Evolutionary conservation across 2,329 filamentous ascomycete species (phyloP).

Genomic region (Diaporthe vaccinii): DNA sequence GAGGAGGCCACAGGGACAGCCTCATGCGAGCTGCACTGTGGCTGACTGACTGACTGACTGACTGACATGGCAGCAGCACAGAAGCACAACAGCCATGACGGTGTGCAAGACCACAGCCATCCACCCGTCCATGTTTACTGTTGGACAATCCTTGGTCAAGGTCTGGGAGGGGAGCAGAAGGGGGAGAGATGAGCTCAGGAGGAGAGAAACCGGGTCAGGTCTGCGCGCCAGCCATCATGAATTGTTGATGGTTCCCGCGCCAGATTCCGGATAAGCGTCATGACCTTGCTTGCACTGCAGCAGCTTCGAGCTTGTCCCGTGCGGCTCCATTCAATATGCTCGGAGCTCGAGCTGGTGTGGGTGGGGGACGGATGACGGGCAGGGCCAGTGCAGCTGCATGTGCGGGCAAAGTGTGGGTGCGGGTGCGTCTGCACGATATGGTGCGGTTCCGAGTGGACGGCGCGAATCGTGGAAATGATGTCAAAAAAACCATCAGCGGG

Average conservation of each 20-base stretch:
- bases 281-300: neutral
- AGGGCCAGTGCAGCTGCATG: conserved; percentile 22
- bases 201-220: neutral
- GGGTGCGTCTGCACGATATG: neutral
- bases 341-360: conserved; percentile 1
- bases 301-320: conserved; percentile 6
- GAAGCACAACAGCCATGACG: conserved; percentile 1
- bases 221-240: neutral
- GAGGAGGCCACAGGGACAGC: conserved; percentile 3
- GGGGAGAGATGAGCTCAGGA: neutral
- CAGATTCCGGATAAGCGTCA: conserved; percentile 2
- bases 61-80: neutral
- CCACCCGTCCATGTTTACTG: neutral
- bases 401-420: neutral
- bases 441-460: conserved; percentile 23
- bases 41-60: neutral
- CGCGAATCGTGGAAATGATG: conserved; percentile 33
- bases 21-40: conserved; percentile 33
- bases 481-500: neutral
- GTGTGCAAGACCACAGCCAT: neutral
- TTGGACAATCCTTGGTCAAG: neutral
- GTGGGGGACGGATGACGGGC: conserved; percentile 4
- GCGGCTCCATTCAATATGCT: conserved; percentile 25
- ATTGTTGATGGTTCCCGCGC: neutral
- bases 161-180: neutral